These are phyloP conservation scores for Diplodia seriata DNA, from an alignment of 2,329 filamentous ascomycete species.

Conservation along the genomic window DNA sequence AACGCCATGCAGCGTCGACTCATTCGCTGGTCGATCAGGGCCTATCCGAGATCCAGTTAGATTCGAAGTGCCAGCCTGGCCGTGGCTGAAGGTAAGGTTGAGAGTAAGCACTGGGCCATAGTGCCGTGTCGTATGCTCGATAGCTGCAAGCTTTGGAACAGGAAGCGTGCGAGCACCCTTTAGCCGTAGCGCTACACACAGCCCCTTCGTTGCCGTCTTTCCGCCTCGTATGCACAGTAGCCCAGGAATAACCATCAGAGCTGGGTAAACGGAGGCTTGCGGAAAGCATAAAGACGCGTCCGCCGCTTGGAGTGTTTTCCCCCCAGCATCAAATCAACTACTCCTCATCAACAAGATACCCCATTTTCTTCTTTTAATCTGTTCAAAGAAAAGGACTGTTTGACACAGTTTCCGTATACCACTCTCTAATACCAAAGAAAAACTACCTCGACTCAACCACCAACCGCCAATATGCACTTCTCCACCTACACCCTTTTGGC, in stretches of 20 bases:
- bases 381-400: conserved; percentile 22
- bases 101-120: neutral
- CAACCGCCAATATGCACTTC: conserved; percentile 29
- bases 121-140: conserved; percentile 3
- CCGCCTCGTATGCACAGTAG: neutral
- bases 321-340: conserved; percentile 24
- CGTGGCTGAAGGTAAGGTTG: neutral
- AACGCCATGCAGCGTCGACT: conserved; percentile 4
- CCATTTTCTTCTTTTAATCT: conserved; percentile 19
- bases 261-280: conserved; percentile 14
- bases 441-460: neutral
- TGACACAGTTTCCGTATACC: conserved; percentile 26
- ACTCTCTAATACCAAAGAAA: conserved; percentile 1
- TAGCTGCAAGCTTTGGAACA: conserved; percentile 20
- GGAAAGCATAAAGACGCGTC: conserved; percentile 18
- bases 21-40: conserved; percentile 22
- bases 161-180: conserved; percentile 15
- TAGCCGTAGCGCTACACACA: conserved; percentile 24
- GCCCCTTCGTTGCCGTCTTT: conserved; percentile 17
- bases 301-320: conserved; percentile 15
- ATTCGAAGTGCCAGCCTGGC: conserved; percentile 2
- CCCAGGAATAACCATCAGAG: neutral
- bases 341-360: conserved; percentile 11
- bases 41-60: conserved; percentile 22
- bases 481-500: conserved; percentile 16